Evolutionary conservation across 202 grass and related monocot species (phyloP).

Genomic region (Brachypodium distachyon): DNA sequence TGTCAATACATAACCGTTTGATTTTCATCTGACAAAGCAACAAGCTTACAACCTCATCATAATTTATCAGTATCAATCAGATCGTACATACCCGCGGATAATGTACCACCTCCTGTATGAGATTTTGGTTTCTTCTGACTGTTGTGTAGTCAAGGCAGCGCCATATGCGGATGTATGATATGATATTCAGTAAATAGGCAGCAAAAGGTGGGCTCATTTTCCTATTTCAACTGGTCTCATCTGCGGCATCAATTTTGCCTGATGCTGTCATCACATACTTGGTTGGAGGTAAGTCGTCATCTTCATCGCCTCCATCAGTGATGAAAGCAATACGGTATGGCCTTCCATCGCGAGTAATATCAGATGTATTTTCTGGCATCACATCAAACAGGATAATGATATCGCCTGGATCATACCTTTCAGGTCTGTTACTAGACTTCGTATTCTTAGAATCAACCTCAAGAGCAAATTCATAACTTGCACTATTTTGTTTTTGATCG

Average conservation of each 20-base stretch:
- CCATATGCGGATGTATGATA: constrained; percentile 41
- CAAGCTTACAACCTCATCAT: neutral
- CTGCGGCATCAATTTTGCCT: constrained; percentile 19
- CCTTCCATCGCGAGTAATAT: constrained; percentile 19
- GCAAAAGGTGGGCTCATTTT: constrained; percentile 34
- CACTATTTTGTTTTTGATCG: neutral
- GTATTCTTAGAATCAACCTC: neutral
- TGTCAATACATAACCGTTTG: neutral
- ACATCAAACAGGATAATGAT: constrained; percentile 47
- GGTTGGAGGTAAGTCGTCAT: constrained; percentile 27
- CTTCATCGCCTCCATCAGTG: constrained; percentile 39
- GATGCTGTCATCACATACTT: constrained; percentile 36
- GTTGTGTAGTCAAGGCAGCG: constrained; percentile 27
- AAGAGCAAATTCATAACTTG: constrained; percentile 34
- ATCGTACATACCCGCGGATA: constrained; percentile 33
- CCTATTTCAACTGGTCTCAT: neutral
- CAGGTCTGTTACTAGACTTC: neutral
- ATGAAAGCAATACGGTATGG: constrained; percentile 26
- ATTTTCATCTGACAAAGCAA: neutral
- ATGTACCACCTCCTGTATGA: constrained; percentile 12
- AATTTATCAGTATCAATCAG: neutral
- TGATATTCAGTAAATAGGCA: constrained; percentile 37
- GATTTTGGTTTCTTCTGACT: neutral
- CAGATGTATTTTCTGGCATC: constrained; percentile 24
- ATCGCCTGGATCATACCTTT: constrained; percentile 43